Evolutionary conservation across 441 rosid genomes (phyloP).

Genomic region (Omphalea diandra): DNA sequence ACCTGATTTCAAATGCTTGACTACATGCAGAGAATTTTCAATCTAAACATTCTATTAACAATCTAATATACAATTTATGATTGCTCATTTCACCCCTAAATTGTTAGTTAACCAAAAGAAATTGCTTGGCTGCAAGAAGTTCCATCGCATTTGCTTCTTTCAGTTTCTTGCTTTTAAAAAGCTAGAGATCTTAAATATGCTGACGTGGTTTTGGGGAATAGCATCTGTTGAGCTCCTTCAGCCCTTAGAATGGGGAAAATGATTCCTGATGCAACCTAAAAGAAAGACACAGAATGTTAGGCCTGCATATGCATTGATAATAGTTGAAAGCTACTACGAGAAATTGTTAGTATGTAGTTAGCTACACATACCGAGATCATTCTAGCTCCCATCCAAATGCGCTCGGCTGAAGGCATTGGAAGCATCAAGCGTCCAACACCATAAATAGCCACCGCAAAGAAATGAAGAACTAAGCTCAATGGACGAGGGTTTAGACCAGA

Average conservation of each 20-base stretch:
- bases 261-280: not conserved
- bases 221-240: conserved; percentile 1
- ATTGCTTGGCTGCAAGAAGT: no score
- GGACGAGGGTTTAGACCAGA: not conserved
- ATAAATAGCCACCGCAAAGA: conserved; percentile 1
- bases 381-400: conserved; percentile 6
- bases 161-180: not conserved
- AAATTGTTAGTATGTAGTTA: not conserved
- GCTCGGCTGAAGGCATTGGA: not conserved
- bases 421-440: not conserved
- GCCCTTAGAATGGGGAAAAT: not conserved
- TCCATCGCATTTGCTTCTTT: not conserved
- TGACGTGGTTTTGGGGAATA: not conserved
- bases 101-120: no score
- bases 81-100: no score
- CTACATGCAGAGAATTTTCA: no score
- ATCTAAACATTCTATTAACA: no score
- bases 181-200: not conserved
- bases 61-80: no score
- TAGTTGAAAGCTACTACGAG: not conserved
- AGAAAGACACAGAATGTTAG: not conserved
- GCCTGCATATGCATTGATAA: no score
- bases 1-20: no score
- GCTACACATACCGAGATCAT: not conserved
- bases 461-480: not conserved